These are phyloP conservation scores for Peniophora sp. DNA, from an alignment of 1,284 basidiomycete genomes.

Conservation along the genomic window DNA sequence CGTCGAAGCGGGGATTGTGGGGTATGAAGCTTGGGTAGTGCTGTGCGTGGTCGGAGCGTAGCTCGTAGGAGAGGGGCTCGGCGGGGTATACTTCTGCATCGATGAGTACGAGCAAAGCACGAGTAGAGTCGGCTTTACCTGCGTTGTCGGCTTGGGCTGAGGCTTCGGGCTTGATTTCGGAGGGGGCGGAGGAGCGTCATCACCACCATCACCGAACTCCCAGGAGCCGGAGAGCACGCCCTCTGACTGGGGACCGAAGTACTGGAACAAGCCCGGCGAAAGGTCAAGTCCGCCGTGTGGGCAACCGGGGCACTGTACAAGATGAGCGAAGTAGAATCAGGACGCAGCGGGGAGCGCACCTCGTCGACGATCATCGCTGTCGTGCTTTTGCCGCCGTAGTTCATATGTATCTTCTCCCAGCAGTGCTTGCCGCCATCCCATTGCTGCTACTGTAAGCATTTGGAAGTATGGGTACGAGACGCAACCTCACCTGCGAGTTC, in stretches of 20 bases:
- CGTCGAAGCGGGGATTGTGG: too few relatives aligned
- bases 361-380: slow-evolving; percentile 36
- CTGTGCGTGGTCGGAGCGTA: too few relatives aligned
- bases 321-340: not conserved
- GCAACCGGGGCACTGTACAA: slow-evolving; percentile 59
- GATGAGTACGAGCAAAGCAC: too few relatives aligned
- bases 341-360: slow-evolving; percentile 15
- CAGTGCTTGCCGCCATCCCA: slow-evolving; percentile 29
- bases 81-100: too few relatives aligned
- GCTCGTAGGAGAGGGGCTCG: too few relatives aligned
- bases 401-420: slow-evolving; percentile 40
- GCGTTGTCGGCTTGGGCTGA: too few relatives aligned
- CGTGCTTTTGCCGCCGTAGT: slow-evolving; percentile 34
- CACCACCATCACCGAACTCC: slow-evolving; percentile 26
- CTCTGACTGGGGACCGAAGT: slow-evolving; percentile 35
- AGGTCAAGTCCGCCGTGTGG: slow-evolving; percentile 72
- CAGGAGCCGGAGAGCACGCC: slow-evolving; percentile 59
- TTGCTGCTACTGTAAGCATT: slow-evolving; percentile 13
- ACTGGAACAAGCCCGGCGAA: slow-evolving; percentile 63
- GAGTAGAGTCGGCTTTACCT: too few relatives aligned
- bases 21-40: too few relatives aligned
- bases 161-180: too few relatives aligned
- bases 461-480: not conserved
- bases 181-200: not conserved
- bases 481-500: slow-evolving; percentile 22